Percentiles rank a stretch among this genome's conserved stretches.
Conservation (phyloP, 1,284 basidiomycete species). For the Neonothopanus nambi region DNA sequence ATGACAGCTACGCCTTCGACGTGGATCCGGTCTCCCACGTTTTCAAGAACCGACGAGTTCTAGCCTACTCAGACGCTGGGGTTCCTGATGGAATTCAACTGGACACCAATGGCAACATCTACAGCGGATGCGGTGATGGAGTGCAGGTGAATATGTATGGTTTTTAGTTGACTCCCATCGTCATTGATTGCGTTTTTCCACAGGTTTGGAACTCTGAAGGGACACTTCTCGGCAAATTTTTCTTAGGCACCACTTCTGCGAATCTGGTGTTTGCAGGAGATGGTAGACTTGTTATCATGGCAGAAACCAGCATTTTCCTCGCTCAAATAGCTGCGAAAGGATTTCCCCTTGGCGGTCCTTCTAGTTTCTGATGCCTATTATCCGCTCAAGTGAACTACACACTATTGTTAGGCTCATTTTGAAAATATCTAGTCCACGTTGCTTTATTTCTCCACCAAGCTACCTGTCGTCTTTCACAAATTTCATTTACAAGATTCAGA, state of each 20-base stretch:
- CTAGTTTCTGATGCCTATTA: neutral
- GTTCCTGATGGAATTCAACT: conserved; percentile 74
- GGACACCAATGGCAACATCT: conserved; percentile 68
- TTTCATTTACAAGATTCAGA: too few relatives aligned
- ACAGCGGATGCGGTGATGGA: conserved; percentile 71
- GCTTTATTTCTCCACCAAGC: too few relatives aligned
- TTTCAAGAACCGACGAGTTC: conserved; percentile 66
- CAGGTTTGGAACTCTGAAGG: conserved; percentile 68
- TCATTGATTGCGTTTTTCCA: conserved; percentile 5
- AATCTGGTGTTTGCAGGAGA: conserved; percentile 71
- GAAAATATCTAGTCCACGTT: too few relatives aligned
- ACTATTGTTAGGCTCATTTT: too few relatives aligned
- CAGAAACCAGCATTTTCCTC: conserved; percentile 66
- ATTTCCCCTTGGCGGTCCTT: conserved; percentile 12
- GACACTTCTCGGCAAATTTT: conserved; percentile 74
- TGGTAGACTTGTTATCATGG: conserved; percentile 65
- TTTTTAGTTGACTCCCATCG: neutral
- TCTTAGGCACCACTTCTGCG: conserved; percentile 55
- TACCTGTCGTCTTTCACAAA: too few relatives aligned
- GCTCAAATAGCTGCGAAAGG: conserved; percentile 52
- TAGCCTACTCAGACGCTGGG: conserved; percentile 71
- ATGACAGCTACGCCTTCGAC: conserved; percentile 67
- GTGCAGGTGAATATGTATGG: conserved; percentile 30
- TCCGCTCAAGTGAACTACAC: too few relatives aligned
- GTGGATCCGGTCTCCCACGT: conserved; percentile 58